Evolutionary conservation across 805 yeast species (phyloP), one percentile per base, ranked within the genome.

Genomic region (Metschnikowia noctiluminum): DNA sequence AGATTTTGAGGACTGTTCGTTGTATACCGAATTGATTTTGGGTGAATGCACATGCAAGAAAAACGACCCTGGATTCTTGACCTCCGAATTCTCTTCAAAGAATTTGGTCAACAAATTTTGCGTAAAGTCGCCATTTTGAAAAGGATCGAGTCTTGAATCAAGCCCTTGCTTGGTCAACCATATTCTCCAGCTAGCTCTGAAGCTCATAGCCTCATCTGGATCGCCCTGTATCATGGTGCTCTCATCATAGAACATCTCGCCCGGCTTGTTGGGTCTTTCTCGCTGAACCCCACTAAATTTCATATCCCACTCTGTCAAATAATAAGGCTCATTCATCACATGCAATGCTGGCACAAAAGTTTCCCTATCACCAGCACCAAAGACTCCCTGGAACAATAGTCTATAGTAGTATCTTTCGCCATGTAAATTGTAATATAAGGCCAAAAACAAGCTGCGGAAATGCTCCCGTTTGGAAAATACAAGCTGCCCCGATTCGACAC

Each of bases 331-430:
- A 28, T 63, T 53, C 57, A 70, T 62, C 13, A 63, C 66, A 44
- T 63, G 65, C 42, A 73, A 66, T 6, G 74, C 74, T 4, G 73
- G 73, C 14, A 64, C 62, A 49, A 64, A 64, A 3, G 73, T 68
- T 41, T 71, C 76, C 27, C 70, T 56, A 49, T 71, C 74, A 8
- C 72, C 73, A 5, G 45, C 49, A 0, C 71, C 72, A 15, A 59
- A 62, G 2, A 62, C 61, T 11, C 73, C 74, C 54, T 69, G 76
- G 52, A 63, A 70, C 2, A 71, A 45, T 36, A 71, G 56, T 11
- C 53, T 53, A 45, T 66, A 67, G 55, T 62, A 69, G 52, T 55
- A 57, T 1, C 49, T 45, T 1, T 62, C 60, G 1, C 72, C 71
- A 50, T 64, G 57, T 14, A 65, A 45, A 49, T 69, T 71, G 54